phyloP scores from a whole-genome alignment of 306 rosid species.

The Cucumis melo region DNA sequence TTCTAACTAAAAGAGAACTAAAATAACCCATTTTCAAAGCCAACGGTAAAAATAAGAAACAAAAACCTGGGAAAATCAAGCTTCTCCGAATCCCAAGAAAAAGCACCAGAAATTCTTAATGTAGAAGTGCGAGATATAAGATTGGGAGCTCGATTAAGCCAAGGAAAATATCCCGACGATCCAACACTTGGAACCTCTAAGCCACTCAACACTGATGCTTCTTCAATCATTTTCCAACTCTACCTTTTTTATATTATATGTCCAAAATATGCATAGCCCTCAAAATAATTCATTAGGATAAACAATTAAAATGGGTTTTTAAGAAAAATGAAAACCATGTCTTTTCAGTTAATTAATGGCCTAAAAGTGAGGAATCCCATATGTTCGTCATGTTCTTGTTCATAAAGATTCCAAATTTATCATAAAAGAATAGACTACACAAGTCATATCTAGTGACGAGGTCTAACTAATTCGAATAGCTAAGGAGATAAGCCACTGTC shows the following conservation, averaged over 20 bases:
- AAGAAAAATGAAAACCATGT: no score
- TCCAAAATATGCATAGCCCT: background rate
- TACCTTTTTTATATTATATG: background rate
- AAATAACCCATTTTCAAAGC: background rate
- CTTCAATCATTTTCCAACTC: constrained; percentile 5
- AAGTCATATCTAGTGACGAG: background rate
- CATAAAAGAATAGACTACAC: background rate
- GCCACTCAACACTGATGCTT: background rate
- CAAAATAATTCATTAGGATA: background rate
- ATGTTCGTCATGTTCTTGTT: background rate
- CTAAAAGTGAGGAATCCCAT: background rate
- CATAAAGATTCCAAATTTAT: background rate
- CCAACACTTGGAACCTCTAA: background rate
- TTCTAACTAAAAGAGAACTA: background rate
- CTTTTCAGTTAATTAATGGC: background rate
- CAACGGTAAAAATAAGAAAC: background rate
- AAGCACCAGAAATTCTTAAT: background rate
- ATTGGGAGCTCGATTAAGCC: background rate
- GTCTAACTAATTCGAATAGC: no score
- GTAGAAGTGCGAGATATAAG: background rate
- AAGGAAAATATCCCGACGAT: background rate
- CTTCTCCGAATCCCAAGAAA: background rate
- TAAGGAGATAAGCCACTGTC: no score
- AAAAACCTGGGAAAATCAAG: constrained; percentile 1
- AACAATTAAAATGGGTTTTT: background rate